phyloP scores from a whole-genome alignment of 2,329 filamentous ascomycete genomes.

The Lomentospora prolificans region DNA sequence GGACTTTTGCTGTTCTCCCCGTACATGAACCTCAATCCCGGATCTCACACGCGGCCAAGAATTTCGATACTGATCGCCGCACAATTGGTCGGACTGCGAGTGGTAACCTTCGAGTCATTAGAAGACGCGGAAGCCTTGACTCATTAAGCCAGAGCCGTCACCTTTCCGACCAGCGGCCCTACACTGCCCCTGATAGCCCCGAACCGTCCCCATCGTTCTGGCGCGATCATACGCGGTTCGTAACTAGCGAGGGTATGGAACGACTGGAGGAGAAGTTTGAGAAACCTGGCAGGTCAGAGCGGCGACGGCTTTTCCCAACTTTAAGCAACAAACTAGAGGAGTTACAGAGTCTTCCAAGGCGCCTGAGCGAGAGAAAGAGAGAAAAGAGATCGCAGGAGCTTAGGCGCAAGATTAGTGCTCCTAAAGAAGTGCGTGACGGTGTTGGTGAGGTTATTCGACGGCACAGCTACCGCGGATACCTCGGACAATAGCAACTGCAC shows the following conservation, averaged over 20 bases:
- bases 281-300: slow-evolving; percentile 7
- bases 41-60: slow-evolving; percentile 20
- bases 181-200: slow-evolving; percentile 16
- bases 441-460: slow-evolving; percentile 46
- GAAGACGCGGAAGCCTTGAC: slow-evolving; percentile 38
- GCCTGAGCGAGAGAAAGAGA: slow-evolving; percentile 46
- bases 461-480: slow-evolving; percentile 21
- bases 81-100: slow-evolving; percentile 50
- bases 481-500: neutral
- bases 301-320: slow-evolving; percentile 16
- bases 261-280: slow-evolving; percentile 14
- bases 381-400: slow-evolving; percentile 50
- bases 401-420: slow-evolving; percentile 49
- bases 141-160: slow-evolving; percentile 23
- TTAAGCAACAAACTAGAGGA: slow-evolving; percentile 40
- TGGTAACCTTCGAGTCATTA: slow-evolving; percentile 50
- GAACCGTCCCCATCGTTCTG: slow-evolving; percentile 6
- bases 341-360: slow-evolving; percentile 42
- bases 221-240: neutral
- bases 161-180: slow-evolving; percentile 21
- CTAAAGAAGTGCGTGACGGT: slow-evolving; percentile 47
- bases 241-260: neutral
- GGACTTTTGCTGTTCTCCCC: slow-evolving; percentile 52
- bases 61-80: slow-evolving; percentile 37
- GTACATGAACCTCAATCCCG: slow-evolving; percentile 30